These are phyloP conservation scores for Pilobolus umbonatus DNA, from an alignment of 192 early-diverging fungal species.

Conservation along the genomic window DNA sequence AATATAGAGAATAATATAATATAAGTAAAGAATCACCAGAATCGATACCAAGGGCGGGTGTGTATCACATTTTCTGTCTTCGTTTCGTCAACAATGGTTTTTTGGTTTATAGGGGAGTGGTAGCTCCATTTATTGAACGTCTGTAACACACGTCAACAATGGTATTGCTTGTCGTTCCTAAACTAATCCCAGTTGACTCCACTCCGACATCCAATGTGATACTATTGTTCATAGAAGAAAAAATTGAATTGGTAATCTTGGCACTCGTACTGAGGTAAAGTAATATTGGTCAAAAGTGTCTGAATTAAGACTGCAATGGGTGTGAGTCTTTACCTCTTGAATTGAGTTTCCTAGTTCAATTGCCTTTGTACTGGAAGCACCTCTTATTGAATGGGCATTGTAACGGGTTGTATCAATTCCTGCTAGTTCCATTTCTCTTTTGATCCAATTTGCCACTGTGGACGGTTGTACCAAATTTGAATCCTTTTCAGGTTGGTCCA, in stretches of 20 bases:
- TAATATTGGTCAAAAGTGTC: neutral
- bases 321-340: neutral
- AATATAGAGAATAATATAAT: too few relatives aligned
- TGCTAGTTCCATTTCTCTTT: neutral
- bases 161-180: conserved; percentile 9
- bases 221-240: conserved; percentile 1
- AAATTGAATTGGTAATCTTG: neutral
- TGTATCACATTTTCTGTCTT: too few relatives aligned
- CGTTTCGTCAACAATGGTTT: neutral
- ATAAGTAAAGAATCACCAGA: too few relatives aligned
- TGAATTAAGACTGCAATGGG: neutral
- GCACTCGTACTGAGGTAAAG: neutral
- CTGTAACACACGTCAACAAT: neutral
- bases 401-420: neutral
- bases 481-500: neutral
- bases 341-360: neutral
- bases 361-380: conserved; percentile 1
- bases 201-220: conserved; percentile 12
- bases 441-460: conserved; percentile 6
- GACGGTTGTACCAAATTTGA: neutral
- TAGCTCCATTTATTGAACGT: too few relatives aligned
- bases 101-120: too few relatives aligned
- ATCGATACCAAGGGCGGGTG: too few relatives aligned
- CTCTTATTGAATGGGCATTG: neutral
- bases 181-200: conserved; percentile 10